Conservation (phyloP, 208 protist genomes). For the Naegleria lovaniensis region DNA sequence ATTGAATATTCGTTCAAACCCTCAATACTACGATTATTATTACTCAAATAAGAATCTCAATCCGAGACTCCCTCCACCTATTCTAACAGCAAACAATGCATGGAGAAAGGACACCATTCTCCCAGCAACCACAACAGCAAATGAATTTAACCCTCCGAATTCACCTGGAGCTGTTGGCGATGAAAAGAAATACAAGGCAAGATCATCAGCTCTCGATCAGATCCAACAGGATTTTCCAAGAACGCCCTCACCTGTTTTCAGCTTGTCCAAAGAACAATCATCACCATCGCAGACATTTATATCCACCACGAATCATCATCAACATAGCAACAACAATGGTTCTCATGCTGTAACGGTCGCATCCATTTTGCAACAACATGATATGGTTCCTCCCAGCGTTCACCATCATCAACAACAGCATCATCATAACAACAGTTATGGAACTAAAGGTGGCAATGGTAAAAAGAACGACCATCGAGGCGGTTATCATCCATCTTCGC, state of each 20-base stretch:
- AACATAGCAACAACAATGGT: background rate
- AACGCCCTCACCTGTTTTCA: background rate
- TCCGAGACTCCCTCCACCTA: constrained; percentile 15
- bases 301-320: background rate
- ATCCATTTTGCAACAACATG: background rate
- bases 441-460: too few species aligned
- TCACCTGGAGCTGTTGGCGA: background rate
- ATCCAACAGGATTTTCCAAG: constrained; percentile 26
- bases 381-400: background rate
- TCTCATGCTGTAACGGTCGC: background rate
- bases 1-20: background rate
- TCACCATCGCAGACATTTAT: background rate
- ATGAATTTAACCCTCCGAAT: background rate
- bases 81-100: background rate
- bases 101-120: background rate
- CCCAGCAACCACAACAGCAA: background rate
- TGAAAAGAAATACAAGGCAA: background rate
- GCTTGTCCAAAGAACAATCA: background rate
- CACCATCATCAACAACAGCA: background rate
- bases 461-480: background rate
- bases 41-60: background rate
- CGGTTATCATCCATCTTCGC: background rate
- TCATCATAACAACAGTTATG: background rate
- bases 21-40: constrained; percentile 18
- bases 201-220: background rate